Evolutionary conservation across 2,329 filamentous ascomycete species (phyloP).

Genomic region (Epichloe elymi): DNA sequence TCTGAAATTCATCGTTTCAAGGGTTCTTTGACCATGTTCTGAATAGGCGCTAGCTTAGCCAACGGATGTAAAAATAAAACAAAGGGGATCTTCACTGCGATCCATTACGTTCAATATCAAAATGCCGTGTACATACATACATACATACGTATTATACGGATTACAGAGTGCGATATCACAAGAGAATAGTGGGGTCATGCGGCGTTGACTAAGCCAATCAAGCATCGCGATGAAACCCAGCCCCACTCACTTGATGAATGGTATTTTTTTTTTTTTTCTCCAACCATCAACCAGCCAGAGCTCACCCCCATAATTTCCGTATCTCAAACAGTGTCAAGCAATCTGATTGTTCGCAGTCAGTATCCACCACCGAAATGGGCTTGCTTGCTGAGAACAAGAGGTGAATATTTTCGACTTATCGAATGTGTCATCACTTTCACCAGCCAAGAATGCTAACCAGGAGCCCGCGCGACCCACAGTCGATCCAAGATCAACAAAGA

Average conservation of each 20-base stretch:
- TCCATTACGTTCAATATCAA: too few relatives aligned
- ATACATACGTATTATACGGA: too few relatives aligned
- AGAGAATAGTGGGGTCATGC: neutral
- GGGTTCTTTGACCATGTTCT: neutral
- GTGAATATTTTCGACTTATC: slow-evolving; percentile 9
- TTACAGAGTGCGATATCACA: too few relatives aligned
- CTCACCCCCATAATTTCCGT: neutral
- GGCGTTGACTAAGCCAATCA: neutral
- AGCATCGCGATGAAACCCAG: neutral
- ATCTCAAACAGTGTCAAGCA: neutral
- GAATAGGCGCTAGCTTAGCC: neutral
- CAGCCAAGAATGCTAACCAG: neutral
- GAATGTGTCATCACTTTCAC: neutral
- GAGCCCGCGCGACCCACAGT: slow-evolving; percentile 9
- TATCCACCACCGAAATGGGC: slow-evolving; percentile 17
- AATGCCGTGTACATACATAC: too few relatives aligned
- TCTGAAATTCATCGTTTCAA: neutral
- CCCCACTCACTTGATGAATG: neutral
- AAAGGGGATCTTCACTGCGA: neutral
- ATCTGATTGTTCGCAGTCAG: neutral
- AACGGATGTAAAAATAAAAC: neutral
- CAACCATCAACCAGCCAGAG: neutral
- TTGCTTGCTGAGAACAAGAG: slow-evolving; percentile 23
- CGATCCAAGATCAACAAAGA: slow-evolving; percentile 67
- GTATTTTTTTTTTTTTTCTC: neutral